Evolutionary conservation across 352 stramenopile species (phyloP).

Genomic region (Phytophthora vignae): DNA sequence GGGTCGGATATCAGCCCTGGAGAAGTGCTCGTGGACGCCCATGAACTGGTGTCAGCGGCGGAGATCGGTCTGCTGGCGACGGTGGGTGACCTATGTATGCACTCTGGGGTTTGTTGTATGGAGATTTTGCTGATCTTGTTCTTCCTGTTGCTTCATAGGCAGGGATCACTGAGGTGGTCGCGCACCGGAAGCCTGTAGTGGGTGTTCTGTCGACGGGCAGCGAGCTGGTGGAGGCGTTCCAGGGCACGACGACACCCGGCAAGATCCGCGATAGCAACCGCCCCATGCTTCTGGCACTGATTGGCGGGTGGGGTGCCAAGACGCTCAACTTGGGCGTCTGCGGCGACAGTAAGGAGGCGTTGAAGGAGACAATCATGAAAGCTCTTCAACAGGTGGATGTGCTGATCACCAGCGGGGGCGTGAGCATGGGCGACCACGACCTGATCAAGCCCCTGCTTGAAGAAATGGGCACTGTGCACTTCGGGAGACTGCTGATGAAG

Average conservation of each 20-base stretch:
- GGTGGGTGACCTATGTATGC: slow-evolving; percentile 39
- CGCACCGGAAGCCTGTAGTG: slow-evolving; percentile 79
- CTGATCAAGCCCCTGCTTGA: slow-evolving; percentile 94
- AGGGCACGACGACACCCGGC: slow-evolving; percentile 46
- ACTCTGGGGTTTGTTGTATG: neutral
- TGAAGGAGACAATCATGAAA: slow-evolving; percentile 57
- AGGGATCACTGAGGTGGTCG: slow-evolving; percentile 75
- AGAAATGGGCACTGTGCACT: slow-evolving; percentile 90
- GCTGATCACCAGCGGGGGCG: slow-evolving; percentile 95
- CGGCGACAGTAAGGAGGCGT: slow-evolving; percentile 63
- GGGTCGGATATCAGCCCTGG: slow-evolving; percentile 92
- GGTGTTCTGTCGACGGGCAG: slow-evolving; percentile 96
- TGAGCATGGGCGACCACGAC: slow-evolving; percentile 95
- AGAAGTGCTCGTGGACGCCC: slow-evolving; percentile 79
- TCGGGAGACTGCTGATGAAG: slow-evolving; percentile 97
- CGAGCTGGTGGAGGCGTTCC: slow-evolving; percentile 89
- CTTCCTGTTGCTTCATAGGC: slow-evolving; percentile 43
- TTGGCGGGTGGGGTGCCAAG: slow-evolving; percentile 55
- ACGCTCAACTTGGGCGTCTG: slow-evolving; percentile 80
- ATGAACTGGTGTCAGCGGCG: slow-evolving; percentile 81
- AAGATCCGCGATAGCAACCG: slow-evolving; percentile 97
- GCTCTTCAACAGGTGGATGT: slow-evolving; percentile 84
- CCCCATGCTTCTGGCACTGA: slow-evolving; percentile 89
- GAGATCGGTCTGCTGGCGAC: slow-evolving; percentile 94
- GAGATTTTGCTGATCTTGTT: neutral